Base-by-base conservation (phyloP, 2,329 filamentous ascomycete species). In the Exophiala calicioides region DNA sequence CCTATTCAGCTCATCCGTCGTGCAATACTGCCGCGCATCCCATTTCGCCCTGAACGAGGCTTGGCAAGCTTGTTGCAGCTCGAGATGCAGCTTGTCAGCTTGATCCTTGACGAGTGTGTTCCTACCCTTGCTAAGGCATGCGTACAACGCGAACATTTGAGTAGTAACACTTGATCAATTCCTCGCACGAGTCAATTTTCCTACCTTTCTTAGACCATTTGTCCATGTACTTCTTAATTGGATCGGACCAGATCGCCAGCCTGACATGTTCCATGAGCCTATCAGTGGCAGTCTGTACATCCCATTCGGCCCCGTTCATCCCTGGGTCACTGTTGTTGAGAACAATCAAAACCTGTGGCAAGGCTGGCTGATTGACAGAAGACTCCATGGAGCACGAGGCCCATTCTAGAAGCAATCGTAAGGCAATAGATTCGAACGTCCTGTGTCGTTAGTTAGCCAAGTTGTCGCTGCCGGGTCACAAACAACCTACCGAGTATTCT, bases 281-380 rank as follows among this genome's bases (percentile, higher is more conserved):
- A 26, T 62, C 50, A 1, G 74, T 77, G 5, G 71, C 67, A 8
- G 48, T 57, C 6, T 68, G 52, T 3, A 66, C 53, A 50, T 76
- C 67, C 75, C 75, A 79, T 35, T 21, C 24, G 34, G 68, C 63
- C 5, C 62, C 53, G n/a, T 62, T 60, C 24, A 70, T 61, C 29
- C 62, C 62, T 31, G 60, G 56, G 6, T 75, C 67, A 0, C 68
- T 65, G 1, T 68, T 70, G 56, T 79, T 79, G 26, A 80, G 62
- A 0, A 73, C 75, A 31, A 81, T 74, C 41, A 81, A 70, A 4
- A 73, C 76, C 55, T 79, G 75, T 2, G 78, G 77, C 3, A 80
- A 66, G 2, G 73, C 69, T 0, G 77, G 77, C 52, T 80, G 77
- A 47, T 80, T 80, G 32, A 74, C 68, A 0, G 76, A 77, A 48